Conservation (phyloP, 2,329 filamentous ascomycete genomes). For the Tympanopsis confertula region DNA sequence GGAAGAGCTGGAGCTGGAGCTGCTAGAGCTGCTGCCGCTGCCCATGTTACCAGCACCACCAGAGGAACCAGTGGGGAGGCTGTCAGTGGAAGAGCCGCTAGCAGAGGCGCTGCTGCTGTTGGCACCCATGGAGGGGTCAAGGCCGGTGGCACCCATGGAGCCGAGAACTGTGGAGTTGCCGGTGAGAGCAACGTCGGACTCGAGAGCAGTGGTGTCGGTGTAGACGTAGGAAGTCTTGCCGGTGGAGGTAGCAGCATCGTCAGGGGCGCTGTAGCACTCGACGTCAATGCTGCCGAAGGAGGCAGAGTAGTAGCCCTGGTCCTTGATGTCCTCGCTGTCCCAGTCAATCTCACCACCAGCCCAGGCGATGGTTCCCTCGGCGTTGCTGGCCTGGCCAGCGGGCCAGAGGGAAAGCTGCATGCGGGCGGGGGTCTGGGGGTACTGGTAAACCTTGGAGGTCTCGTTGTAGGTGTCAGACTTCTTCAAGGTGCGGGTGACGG, state of each 20-base stretch:
- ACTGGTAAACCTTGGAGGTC: slow-evolving; percentile 71
- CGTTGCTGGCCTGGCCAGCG: slow-evolving; percentile 69
- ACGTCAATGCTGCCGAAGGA: slow-evolving; percentile 68
- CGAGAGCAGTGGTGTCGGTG: slow-evolving; percentile 51
- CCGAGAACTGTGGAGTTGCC: slow-evolving; percentile 65
- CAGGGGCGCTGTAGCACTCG: slow-evolving; percentile 64
- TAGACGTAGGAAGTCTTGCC: slow-evolving; percentile 63
- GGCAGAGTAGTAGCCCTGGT: slow-evolving; percentile 80
- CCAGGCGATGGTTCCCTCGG: slow-evolving; percentile 77
- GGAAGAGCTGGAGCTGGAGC: slow-evolving; percentile 9
- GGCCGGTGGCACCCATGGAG: slow-evolving; percentile 71
- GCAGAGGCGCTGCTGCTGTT: slow-evolving; percentile 18
- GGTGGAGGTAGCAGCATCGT: slow-evolving; percentile 53
- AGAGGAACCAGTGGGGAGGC: slow-evolving; percentile 6
- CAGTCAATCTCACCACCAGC: slow-evolving; percentile 85
- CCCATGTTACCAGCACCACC: slow-evolving; percentile 6
- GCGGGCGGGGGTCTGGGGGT: slow-evolving; percentile 81
- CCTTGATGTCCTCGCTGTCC: slow-evolving; percentile 68
- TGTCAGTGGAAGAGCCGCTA: slow-evolving; percentile 13
- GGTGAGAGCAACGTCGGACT: slow-evolving; percentile 67
- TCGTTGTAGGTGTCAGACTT: slow-evolving; percentile 76
- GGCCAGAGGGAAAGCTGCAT: slow-evolving; percentile 95
- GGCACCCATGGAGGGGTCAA: slow-evolving; percentile 41
- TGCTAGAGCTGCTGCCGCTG: slow-evolving; percentile 14
- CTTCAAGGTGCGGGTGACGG: slow-evolving; percentile 62